Conservation (phyloP, 306 rosid genomes). For the Betula pendula region DNA sequence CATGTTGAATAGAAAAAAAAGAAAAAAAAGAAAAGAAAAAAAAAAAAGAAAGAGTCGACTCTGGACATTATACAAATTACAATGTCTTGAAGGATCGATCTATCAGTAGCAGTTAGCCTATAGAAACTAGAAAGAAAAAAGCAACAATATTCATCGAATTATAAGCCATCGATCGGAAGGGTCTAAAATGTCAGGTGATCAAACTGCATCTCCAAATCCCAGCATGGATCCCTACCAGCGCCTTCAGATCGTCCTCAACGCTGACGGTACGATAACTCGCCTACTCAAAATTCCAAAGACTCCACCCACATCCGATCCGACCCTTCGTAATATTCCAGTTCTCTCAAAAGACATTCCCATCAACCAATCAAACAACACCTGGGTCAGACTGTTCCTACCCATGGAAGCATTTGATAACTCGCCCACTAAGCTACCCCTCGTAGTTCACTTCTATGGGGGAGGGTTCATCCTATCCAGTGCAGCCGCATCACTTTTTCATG, state of each 20-base stretch:
- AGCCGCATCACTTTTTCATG: conserved; percentile 30
- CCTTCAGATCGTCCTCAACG: conserved; percentile 34
- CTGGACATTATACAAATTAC: too few species aligned
- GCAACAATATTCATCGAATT: too few species aligned
- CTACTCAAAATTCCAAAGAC: conserved; percentile 12
- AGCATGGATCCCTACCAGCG: conserved; percentile 25
- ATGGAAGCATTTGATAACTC: conserved; percentile 25
- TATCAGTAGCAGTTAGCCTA: too few species aligned
- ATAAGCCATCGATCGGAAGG: too few species aligned
- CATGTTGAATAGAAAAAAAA: too few species aligned
- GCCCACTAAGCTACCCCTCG: conserved; percentile 35
- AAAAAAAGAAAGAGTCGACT: too few species aligned
- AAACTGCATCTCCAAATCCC: neutral
- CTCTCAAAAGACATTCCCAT: conserved; percentile 46
- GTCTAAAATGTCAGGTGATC: too few species aligned
- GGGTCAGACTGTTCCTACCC: conserved; percentile 38
- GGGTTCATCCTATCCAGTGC: conserved; percentile 39
- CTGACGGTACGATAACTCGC: conserved; percentile 44
- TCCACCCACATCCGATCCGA: conserved; percentile 39
- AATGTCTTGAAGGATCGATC: too few species aligned
- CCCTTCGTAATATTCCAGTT: conserved; percentile 19
- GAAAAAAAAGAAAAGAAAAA: too few species aligned
- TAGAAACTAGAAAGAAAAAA: too few species aligned
- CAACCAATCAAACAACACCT: conserved; percentile 44
- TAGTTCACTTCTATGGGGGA: conserved; percentile 48